These are phyloP conservation scores for Macrophomina phaseolina DNA, from an alignment of 2,329 filamentous ascomycete genomes.

Conservation along the genomic window DNA sequence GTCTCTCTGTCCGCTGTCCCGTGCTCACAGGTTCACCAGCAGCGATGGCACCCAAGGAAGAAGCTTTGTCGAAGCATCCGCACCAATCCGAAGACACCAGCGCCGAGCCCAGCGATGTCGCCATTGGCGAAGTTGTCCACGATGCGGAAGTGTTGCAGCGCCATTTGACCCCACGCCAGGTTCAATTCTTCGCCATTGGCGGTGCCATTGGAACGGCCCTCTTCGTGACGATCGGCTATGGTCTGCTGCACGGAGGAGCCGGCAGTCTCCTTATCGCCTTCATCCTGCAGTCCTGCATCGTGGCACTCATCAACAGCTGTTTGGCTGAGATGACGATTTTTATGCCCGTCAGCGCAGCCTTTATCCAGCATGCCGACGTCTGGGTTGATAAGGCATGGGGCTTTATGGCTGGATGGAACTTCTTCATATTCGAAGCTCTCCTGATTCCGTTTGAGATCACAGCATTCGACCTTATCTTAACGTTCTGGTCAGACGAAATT, in stretches of 20 bases:
- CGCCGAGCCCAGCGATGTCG: background rate
- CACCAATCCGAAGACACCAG: background rate
- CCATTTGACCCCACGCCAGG: constrained; percentile 7
- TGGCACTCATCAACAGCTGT: background rate
- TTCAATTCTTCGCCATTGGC: constrained; percentile 19
- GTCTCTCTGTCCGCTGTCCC: background rate
- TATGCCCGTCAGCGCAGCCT: constrained; percentile 76
- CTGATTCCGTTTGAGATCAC: constrained; percentile 76
- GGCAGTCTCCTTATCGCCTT: constrained; percentile 58
- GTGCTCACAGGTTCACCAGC: background rate
- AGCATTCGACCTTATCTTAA: constrained; percentile 74
- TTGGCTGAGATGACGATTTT: constrained; percentile 75
- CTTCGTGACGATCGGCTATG: constrained; percentile 26
- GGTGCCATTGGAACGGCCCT: constrained; percentile 29
- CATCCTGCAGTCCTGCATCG: constrained; percentile 63
- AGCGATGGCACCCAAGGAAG: background rate
- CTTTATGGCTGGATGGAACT: constrained; percentile 81
- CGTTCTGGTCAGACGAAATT: constrained; percentile 68
- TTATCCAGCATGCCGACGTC: constrained; percentile 75
- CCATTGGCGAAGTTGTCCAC: background rate
- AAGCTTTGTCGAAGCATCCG: background rate
- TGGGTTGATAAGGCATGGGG: constrained; percentile 75
- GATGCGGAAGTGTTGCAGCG: background rate
- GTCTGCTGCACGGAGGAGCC: constrained; percentile 45
- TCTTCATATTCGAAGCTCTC: constrained; percentile 71